phyloP scores from a whole-genome alignment of 2,329 filamentous ascomycete genomes.

The Parascedosporium putredinis region DNA sequence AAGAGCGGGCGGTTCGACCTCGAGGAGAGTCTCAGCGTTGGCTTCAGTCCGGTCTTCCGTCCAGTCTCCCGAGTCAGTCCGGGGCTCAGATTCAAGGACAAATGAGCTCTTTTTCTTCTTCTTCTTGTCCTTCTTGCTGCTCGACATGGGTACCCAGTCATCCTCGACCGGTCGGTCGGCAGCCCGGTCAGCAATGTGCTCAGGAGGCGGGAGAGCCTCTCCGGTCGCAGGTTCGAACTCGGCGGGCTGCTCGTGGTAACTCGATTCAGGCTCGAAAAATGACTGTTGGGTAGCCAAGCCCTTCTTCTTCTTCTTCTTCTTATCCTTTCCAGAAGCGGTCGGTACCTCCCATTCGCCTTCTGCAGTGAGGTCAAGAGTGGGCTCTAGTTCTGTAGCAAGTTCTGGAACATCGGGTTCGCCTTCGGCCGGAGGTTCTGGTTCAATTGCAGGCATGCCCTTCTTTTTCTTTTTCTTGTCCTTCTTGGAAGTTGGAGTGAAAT shows the following conservation, averaged over 20 bases:
- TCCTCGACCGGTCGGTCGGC: too few species aligned
- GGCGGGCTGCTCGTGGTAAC: background rate
- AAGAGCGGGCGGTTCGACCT: background rate
- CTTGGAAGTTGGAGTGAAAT: background rate
- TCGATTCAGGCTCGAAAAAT: background rate
- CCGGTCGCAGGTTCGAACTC: background rate
- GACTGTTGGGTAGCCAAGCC: background rate
- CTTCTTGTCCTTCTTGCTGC: slow-evolving; percentile 3
- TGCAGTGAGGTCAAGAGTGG: too few species aligned
- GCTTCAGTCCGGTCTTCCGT: background rate
- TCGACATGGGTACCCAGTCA: background rate
- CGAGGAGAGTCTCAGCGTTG: background rate
- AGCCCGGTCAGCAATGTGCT: too few species aligned
- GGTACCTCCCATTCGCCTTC: too few species aligned
- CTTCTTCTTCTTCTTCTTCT: background rate
- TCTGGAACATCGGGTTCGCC: background rate
- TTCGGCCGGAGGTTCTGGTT: background rate
- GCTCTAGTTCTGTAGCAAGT: background rate
- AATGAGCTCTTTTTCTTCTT: background rate
- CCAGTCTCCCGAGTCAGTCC: too few species aligned
- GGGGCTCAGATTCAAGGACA: background rate
- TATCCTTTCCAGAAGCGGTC: background rate
- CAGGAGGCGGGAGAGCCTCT: too few species aligned
- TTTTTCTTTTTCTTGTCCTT: slow-evolving; percentile 4
- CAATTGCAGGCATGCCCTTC: background rate